phyloP scores from a whole-genome alignment of 169 alveolate genomes.

The Pseudocohnilembus persalinus region DNA sequence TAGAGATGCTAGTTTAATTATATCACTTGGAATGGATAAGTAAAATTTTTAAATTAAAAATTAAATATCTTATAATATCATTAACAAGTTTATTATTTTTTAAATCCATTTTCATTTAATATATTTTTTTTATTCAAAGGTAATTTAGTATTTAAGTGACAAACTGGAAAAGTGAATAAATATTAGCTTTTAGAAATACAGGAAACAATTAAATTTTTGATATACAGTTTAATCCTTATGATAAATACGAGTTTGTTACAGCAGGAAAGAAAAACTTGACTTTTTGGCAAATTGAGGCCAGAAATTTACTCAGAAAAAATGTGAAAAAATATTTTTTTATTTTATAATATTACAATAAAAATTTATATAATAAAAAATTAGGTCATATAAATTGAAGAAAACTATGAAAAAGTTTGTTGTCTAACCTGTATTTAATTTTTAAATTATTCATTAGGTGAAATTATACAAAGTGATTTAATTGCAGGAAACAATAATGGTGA shows the following conservation, averaged over 20 bases:
- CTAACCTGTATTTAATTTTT: conserved; percentile 40
- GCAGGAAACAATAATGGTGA: conserved; percentile 79
- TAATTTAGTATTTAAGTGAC: conserved; percentile 66
- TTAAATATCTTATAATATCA: too few relatives aligned
- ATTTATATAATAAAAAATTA: too few relatives aligned
- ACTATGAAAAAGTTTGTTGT: conserved; percentile 20
- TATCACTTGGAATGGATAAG: conserved; percentile 75
- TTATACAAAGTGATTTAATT: conserved; percentile 67
- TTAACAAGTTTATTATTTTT: too few relatives aligned
- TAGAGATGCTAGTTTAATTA: conserved; percentile 63
- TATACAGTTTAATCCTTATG: conserved; percentile 66
- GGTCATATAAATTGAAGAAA: conserved; percentile 37
- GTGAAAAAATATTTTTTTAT: too few relatives aligned
- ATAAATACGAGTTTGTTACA: conserved; percentile 63
- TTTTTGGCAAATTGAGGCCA: conserved; percentile 70
- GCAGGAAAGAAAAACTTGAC: conserved; percentile 77
- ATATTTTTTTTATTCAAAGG: background rate
- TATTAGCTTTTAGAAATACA: conserved; percentile 68
- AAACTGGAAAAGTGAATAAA: conserved; percentile 60
- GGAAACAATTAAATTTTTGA: conserved; percentile 72
- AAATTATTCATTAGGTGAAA: conserved; percentile 59
- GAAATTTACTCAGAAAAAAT: conserved; percentile 49
- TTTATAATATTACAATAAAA: too few relatives aligned
- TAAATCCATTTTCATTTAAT: too few relatives aligned
- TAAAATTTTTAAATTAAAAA: too few relatives aligned